Evolutionary conservation across 1,139 yeast species (phyloP).

Genomic region (Kodamaea derodonti): DNA sequence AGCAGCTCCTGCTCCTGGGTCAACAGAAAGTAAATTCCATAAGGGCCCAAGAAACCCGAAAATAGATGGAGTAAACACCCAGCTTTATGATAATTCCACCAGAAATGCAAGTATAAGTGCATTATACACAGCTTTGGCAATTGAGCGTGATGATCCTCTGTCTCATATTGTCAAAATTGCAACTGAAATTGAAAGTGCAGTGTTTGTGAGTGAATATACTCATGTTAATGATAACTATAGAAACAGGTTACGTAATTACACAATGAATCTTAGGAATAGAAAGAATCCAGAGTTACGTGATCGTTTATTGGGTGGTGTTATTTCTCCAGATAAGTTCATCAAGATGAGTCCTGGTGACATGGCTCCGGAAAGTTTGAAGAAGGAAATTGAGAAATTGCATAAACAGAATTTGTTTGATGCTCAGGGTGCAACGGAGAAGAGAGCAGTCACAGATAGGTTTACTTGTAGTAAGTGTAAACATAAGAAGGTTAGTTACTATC

Average conservation of each 20-base stretch:
- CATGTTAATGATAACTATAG: constrained; percentile 59
- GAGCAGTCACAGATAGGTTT: constrained; percentile 94
- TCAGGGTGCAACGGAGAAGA: constrained; percentile 95
- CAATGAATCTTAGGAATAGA: constrained; percentile 82
- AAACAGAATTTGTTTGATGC: constrained; percentile 92
- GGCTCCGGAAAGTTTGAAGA: constrained; percentile 87
- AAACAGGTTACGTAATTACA: constrained; percentile 76
- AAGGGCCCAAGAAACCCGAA: constrained; percentile 67
- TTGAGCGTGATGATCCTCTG: constrained; percentile 59
- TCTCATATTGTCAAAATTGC: constrained; percentile 59
- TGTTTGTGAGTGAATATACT: constrained; percentile 56
- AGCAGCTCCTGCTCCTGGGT: constrained; percentile 12
- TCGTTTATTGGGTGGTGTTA: constrained; percentile 61
- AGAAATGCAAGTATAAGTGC: constrained; percentile 85
- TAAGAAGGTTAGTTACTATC: constrained; percentile 93
- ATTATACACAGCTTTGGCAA: constrained; percentile 82
- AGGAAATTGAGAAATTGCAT: constrained; percentile 80
- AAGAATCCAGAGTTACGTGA: constrained; percentile 81
- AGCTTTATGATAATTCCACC: constrained; percentile 66
- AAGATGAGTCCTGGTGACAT: constrained; percentile 87
- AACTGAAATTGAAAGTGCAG: constrained; percentile 69
- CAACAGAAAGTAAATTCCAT: constrained; percentile 20
- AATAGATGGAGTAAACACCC: constrained; percentile 74
- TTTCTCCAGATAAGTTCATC: constrained; percentile 62
- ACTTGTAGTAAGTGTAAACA: constrained; percentile 98